Evolutionary conservation across 2,329 filamentous ascomycete genomes (phyloP), one percentile per base, ranked within the genome.

Genomic region (Mycosphaerella arachidis): DNA sequence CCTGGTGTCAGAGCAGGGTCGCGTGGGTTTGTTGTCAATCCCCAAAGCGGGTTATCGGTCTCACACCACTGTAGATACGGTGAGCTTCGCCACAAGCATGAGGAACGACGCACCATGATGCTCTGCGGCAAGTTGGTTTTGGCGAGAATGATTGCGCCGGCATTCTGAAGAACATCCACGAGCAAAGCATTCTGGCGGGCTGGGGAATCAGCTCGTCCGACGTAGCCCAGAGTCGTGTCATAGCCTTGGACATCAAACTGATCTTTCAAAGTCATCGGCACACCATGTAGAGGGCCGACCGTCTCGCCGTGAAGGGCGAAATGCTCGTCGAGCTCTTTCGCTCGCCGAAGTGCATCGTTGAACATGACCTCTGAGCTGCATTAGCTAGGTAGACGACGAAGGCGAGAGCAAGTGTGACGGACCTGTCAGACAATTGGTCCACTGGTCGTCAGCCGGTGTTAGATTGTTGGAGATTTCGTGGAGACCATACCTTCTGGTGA

Each of bases 161-260:
- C 68, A 0, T 69, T 63, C 31, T 76, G 76, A 16, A 86, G 66
- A 53, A 84, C 77, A 13, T 76, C 70, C 1, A 84, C 80, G 0
- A 86, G 62, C 0, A 77, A 75, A 4, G 79, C 79, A 66, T 86
- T 78, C 8, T 81, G 74, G 0, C 61, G 58, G 1, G 82, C 82
- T 0, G 82, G 82, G 1, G 76, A 69, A 56, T 81, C 81, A 0
- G 81, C 76, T 51, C 76, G 74, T 8, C 75, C 76, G 5, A 82
- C 78, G 63, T 84, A 85, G 10, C 81, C 82, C 3, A 84, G 63
- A 0, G 81, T 82, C 0, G 77, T 79, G 60, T 85, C 80, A 16
- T 76, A 67, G 0, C 78, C 81, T 54, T 77, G 77, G 43, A 85
- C 72, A 35, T 84, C 76, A 66, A 85, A 85, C 50, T 85, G 82